These are phyloP conservation scores for Chlorociboria aeruginascens DNA, from an alignment of 495 filamentous ascomycete species.

Conservation along the genomic window DNA sequence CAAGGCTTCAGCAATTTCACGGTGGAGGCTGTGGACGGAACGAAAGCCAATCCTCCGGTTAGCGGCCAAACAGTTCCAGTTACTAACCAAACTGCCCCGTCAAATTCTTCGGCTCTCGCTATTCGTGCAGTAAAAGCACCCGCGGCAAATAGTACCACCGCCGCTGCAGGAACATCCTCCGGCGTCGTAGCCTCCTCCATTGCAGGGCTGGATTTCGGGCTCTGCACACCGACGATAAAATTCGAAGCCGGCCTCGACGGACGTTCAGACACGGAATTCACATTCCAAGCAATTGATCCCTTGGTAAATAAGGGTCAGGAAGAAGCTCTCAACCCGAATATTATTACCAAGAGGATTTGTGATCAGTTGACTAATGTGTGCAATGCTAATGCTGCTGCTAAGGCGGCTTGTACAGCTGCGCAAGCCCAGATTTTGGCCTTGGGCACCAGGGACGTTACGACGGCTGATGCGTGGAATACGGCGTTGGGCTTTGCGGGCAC, in stretches of 20 bases:
- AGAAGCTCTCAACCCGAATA: slow-evolving; percentile 45
- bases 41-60: slow-evolving; percentile 7
- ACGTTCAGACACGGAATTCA: slow-evolving; percentile 34
- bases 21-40: slow-evolving; percentile 14
- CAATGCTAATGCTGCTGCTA: slow-evolving; percentile 29
- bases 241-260: slow-evolving; percentile 35
- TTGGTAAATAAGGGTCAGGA: slow-evolving; percentile 35
- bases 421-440: slow-evolving; percentile 19
- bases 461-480: slow-evolving; percentile 27
- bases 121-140: too few species aligned
- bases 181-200: slow-evolving; percentile 19
- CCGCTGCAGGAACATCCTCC: slow-evolving; percentile 8
- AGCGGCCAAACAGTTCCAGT: slow-evolving; percentile 2
- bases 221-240: slow-evolving; percentile 41
- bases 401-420: slow-evolving; percentile 29
- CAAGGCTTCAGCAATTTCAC: slow-evolving; percentile 49
- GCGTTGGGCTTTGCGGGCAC: slow-evolving; percentile 25
- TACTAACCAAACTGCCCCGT: background rate
- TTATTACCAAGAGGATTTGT: slow-evolving; percentile 54
- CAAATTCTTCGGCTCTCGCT: background rate
- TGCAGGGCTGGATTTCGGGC: slow-evolving; percentile 35
- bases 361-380: slow-evolving; percentile 35
- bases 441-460: slow-evolving; percentile 20
- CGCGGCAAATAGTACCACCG: background rate
- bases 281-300: slow-evolving; percentile 40